Evolutionary conservation across 2,329 filamentous ascomycete species (phyloP), one percentile per base, ranked within the genome.

Genomic region (Fusarium sp.): DNA sequence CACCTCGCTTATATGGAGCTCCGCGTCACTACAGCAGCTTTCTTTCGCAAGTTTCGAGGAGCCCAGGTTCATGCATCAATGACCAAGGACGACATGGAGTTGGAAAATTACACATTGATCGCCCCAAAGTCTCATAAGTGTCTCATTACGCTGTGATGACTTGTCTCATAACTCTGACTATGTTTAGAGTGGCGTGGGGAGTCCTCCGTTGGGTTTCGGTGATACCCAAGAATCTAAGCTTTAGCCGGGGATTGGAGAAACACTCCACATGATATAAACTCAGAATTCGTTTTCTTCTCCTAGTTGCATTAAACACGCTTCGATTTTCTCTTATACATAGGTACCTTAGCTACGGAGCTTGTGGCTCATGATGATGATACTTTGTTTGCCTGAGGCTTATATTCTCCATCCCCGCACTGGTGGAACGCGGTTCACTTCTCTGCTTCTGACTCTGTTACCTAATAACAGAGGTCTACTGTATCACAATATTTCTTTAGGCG

Each of bases 1-100:
- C 45, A 62, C 33, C 39, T 65, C 18, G 56, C 62, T 8, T 62
- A 45, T 8, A 65, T 65, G 47, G 62, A 65, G 26, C 56, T 65
- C 6, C 56, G 62, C 4, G 22, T 65, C 18, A 38, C 56, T 15
- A 28, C 47, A 11, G 47, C 56, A 1, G 39, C 10, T 11, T 62
- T 65, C 26, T 65, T 65, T 22, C 36, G 31, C 15, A 51, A 31
- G 22, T 61, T 64, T 38, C 36, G 12, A 4, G 55, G 55, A 5
- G 44, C 55, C 11, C 14, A 22, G 7, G 31, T 64, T n/a, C 36
- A 64, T 49, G 26, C 24, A 28, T 64, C 44, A 5, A n/a, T 51
- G 18, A 64, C 55, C 1, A 26, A 33, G 5, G 44, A 61, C n/a
- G 44, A 61, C 3, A 64, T 61, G 55, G 20, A 38, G 12, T 24